A percentile compares a stretch with the other conserved stretches of the same genome.
Evolutionary conservation across 2,329 filamentous ascomycete species (phyloP).

Genomic region (Ascochyta rabiei): DNA sequence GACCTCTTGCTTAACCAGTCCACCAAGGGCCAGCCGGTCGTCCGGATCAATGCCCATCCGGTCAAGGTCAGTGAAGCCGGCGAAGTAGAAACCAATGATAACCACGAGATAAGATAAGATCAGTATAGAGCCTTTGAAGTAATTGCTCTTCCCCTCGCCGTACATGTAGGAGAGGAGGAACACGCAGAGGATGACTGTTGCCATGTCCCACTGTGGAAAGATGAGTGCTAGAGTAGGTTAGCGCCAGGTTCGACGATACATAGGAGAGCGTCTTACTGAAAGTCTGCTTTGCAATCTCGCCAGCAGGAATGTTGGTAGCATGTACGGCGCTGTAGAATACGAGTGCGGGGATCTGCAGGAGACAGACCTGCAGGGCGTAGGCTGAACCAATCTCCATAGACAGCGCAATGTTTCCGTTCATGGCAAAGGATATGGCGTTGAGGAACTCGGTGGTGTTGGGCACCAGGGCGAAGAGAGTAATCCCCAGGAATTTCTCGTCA

Average conservation of each 20-base stretch:
- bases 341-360: slow-evolving; percentile 90
- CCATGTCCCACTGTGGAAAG: slow-evolving; percentile 99
- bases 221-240: slow-evolving; percentile 67
- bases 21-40: slow-evolving; percentile 45
- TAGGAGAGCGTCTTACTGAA: slow-evolving; percentile 61
- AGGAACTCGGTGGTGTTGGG: slow-evolving; percentile 98
- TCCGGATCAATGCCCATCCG: slow-evolving; percentile 42
- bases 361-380: slow-evolving; percentile 93
- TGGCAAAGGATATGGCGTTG: slow-evolving; percentile 98
- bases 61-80: slow-evolving; percentile 65
- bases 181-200: slow-evolving; percentile 93
- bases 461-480: slow-evolving; percentile 94
- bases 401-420: slow-evolving; percentile 98
- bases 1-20: slow-evolving; percentile 33
- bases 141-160: slow-evolving; percentile 98
- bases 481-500: slow-evolving; percentile 96
- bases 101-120: slow-evolving; percentile 93
- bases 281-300: slow-evolving; percentile 65
- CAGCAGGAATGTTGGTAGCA: slow-evolving; percentile 61
- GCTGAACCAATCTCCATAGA: slow-evolving; percentile 99
- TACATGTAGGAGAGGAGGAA: slow-evolving; percentile 98
- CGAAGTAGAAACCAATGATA: slow-evolving; percentile 88
- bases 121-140: slow-evolving; percentile 98
- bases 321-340: slow-evolving; percentile 88
- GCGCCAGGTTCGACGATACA: background rate